Base-by-base conservation (phyloP, 345 rosid species). In the Citrus maxima region DNA sequence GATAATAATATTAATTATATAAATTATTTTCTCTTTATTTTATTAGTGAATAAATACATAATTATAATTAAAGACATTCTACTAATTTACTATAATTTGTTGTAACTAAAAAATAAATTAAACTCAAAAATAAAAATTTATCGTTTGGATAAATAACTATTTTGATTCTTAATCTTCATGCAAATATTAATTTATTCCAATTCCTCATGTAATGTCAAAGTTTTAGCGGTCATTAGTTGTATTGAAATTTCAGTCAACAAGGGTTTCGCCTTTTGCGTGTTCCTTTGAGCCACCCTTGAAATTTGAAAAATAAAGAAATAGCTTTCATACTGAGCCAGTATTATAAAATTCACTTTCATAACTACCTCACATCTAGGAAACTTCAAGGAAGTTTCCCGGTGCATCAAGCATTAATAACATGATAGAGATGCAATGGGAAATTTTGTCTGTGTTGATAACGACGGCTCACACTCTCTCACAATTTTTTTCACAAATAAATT, bases 351-450 rank as follows among this genome's bases (percentile, higher is more conserved):
- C 2, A 3, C 5, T 32, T 21, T 54, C 35, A 32, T 78, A 74
- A 61, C 56, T 58, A 22, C 1, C 10, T 19, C 5, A 35, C 24
- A 69, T 55, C 10, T 1, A 70, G 8, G 89, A 88, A 88, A 51
- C 68, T 88, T 86, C 93, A 65, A 21, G 2, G 89, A 81, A 82
- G 22, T 75, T 89, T 86, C 88, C 37, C 34, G 0, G 24, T 21
- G 34, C 46, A 66, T 27, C 54, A 10, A 38, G 10, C 28, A 67
- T 38, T 67, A 1, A 67, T 10, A 67, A 67, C 19, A 21, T 2
- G 22, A 21, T 18, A 38, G 22, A 9, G 24, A 22, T 12, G 19
- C 21, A 22, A 0, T 6, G n/a, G 25, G 30, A 22, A 27, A 56
- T 4, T 24, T 25, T 25, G n/a, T 70, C n/a, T 25, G 54, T 51